phyloP scores from a whole-genome alignment of 306 rosid genomes.

The Cicer bijugum region DNA sequence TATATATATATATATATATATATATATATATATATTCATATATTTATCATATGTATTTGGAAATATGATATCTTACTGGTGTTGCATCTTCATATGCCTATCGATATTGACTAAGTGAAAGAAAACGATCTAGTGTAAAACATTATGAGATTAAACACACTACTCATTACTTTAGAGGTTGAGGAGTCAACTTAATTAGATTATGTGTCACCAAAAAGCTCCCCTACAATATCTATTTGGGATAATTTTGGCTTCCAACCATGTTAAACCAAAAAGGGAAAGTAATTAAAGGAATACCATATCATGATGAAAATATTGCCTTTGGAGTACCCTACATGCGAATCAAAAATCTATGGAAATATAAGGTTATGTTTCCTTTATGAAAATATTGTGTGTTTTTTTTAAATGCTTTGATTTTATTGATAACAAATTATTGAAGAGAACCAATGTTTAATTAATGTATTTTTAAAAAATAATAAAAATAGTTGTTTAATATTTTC shows the following conservation, averaged over 20 bases:
- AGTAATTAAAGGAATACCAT: constrained; percentile 38
- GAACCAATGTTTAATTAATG: too few species aligned
- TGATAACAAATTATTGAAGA: too few species aligned
- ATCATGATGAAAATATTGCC: constrained; percentile 45
- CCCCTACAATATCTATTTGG: constrained; percentile 60
- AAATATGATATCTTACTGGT: constrained; percentile 58
- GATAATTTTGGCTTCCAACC: constrained; percentile 69
- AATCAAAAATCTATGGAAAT: too few species aligned
- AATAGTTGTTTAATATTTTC: too few species aligned
- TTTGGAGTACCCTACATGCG: constrained; percentile 2
- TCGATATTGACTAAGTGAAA: constrained; percentile 61
- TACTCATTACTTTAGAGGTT: constrained; percentile 75
- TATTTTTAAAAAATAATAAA: too few species aligned
- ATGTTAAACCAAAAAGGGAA: constrained; percentile 43
- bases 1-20: constrained; percentile 19
- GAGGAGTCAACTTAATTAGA: constrained; percentile 59
- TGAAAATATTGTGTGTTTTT: too few species aligned
- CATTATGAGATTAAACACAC: constrained; percentile 48
- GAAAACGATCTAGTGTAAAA: constrained; percentile 45
- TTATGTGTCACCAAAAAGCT: constrained; percentile 73
- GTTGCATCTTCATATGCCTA: constrained; percentile 57
- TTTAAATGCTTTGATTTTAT: too few species aligned
- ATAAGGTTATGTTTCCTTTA: too few species aligned
- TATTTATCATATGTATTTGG: constrained; percentile 46
- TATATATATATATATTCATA: too few species aligned